phyloP scores from a whole-genome alignment of 306 rosid species.

The Vachellia pachyceras region DNA sequence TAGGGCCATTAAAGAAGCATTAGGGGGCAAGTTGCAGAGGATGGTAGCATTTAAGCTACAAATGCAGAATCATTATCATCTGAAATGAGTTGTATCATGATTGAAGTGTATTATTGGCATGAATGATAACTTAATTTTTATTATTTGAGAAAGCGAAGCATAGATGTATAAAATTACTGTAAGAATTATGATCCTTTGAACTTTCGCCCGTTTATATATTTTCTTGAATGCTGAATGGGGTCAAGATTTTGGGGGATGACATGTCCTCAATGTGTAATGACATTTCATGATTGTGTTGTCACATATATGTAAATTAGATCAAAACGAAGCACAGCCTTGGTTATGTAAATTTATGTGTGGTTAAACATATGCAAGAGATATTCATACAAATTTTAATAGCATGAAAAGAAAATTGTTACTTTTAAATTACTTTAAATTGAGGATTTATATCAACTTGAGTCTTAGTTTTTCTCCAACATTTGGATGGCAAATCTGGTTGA shows the following conservation, averaged over 20 bases:
- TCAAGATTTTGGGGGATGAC: too few species aligned
- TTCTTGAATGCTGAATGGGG: background rate
- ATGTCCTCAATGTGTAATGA: too few species aligned
- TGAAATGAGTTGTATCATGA: constrained; percentile 12
- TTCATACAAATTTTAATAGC: too few species aligned
- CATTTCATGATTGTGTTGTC: too few species aligned
- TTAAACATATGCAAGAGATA: too few species aligned
- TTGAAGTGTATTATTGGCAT: constrained; percentile 2
- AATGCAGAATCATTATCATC: constrained; percentile 30
- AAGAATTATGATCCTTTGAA: background rate
- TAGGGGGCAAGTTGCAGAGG: constrained; percentile 32
- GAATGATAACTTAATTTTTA: background rate
- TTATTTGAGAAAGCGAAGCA: background rate
- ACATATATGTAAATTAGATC: too few species aligned
- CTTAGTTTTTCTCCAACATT: background rate
- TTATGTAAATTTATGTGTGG: too few species aligned
- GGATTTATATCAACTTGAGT: background rate
- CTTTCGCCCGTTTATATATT: background rate
- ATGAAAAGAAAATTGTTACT: too few species aligned
- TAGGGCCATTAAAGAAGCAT: constrained; percentile 22
- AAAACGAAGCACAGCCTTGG: too few species aligned
- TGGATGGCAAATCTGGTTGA: background rate
- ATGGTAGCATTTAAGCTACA: constrained; percentile 28
- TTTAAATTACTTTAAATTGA: background rate
- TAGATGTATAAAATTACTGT: background rate